phyloP scores from a whole-genome alignment of 2,329 filamentous ascomycete species.

The Hymenoscyphus salicellus region DNA sequence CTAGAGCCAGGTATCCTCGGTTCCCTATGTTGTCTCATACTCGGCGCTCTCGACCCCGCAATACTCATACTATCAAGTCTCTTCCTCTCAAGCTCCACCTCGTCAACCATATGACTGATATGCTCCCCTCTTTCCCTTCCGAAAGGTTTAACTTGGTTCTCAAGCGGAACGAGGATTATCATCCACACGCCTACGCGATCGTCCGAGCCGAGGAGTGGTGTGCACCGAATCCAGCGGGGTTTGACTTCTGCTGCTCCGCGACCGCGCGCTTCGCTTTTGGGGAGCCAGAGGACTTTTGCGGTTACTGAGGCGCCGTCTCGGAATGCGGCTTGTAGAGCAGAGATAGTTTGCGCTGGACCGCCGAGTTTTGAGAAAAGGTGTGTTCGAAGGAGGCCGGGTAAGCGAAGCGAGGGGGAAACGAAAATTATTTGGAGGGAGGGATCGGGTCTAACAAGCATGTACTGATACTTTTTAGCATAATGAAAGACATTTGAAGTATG shows the following conservation, averaged over 20 bases:
- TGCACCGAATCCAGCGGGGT: conserved; percentile 70
- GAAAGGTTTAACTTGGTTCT: conserved; percentile 9
- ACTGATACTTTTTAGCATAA: conserved; percentile 33
- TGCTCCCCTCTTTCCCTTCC: conserved; percentile 6
- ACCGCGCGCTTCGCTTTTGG: conserved; percentile 34
- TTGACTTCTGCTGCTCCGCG: conserved; percentile 49
- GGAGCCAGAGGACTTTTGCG: conserved; percentile 68
- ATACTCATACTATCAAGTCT: conserved; percentile 1
- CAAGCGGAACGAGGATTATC: conserved; percentile 57
- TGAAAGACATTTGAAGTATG: not conserved
- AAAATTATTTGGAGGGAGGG: conserved; percentile 66
- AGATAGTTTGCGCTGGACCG: conserved; percentile 45
- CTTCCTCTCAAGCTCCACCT: conserved; percentile 13
- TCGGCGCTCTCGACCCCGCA: conserved; percentile 2
- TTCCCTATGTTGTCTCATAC: not conserved
- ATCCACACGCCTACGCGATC: conserved; percentile 73
- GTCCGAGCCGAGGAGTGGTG: conserved; percentile 63
- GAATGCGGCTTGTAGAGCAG: conserved; percentile 55
- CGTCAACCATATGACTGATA: conserved; percentile 12
- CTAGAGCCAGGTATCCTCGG: not conserved
- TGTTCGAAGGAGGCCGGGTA: conserved; percentile 63
- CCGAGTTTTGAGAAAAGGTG: conserved; percentile 53
- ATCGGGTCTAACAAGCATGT: conserved; percentile 62
- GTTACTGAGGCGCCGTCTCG: conserved; percentile 66
- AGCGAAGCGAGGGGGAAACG: conserved; percentile 62